These are phyloP conservation scores for Debaryomyces coudertii DNA, from an alignment of 1,139 yeast genomes.

Conservation along the genomic window DNA sequence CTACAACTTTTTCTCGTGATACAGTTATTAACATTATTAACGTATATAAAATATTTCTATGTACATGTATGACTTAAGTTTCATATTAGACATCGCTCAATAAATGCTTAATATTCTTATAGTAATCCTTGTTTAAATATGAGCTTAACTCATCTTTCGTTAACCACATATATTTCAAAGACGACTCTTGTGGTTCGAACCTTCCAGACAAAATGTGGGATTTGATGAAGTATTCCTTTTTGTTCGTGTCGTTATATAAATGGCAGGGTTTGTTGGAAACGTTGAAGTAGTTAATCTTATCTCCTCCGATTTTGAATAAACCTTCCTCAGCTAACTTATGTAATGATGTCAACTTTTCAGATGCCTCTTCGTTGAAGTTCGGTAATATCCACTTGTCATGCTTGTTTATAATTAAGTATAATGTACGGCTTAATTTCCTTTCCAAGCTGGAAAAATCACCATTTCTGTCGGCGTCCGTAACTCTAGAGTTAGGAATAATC, in stretches of 20 bases:
- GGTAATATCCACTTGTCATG: constrained; percentile 76
- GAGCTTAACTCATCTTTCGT: constrained; percentile 75
- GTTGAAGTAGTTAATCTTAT: constrained; percentile 78
- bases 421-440: constrained; percentile 76
- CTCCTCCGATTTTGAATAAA: constrained; percentile 72
- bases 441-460: constrained; percentile 72
- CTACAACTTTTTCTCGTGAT: not conserved
- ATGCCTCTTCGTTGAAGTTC: constrained; percentile 48
- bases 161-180: constrained; percentile 69
- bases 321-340: constrained; percentile 80
- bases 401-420: constrained; percentile 67
- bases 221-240: constrained; percentile 72
- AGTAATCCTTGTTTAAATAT: constrained; percentile 59
- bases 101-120: constrained; percentile 53
- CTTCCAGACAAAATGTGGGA: constrained; percentile 90
- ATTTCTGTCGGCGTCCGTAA: constrained; percentile 71
- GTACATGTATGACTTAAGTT: constrained; percentile 15
- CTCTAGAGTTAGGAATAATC: constrained; percentile 69
- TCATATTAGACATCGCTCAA: constrained; percentile 44
- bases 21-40: constrained; percentile 10
- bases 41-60: constrained; percentile 14
- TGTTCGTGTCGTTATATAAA: constrained; percentile 38
- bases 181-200: constrained; percentile 54
- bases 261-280: constrained; percentile 90
- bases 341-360: constrained; percentile 47